These are phyloP conservation scores for Otatea glauca DNA, from an alignment of 176 grass and related monocot genomes.

Conservation along the genomic window DNA sequence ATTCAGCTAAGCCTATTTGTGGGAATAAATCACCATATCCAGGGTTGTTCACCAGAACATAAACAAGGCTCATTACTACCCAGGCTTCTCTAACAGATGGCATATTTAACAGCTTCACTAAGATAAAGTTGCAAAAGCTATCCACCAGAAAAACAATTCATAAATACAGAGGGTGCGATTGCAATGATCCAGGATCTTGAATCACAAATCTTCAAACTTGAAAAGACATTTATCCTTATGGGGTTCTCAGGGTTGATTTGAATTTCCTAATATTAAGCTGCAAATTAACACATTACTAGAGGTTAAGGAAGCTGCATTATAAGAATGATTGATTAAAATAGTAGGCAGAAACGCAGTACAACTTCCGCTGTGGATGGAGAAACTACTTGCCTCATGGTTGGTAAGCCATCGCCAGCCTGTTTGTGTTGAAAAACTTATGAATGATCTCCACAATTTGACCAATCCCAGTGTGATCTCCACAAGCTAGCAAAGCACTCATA, in stretches of 20 bases:
- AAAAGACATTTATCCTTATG: slow-evolving; percentile 22
- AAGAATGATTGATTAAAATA: slow-evolving; percentile 29
- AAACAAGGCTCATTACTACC: slow-evolving; percentile 18
- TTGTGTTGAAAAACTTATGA: slow-evolving; percentile 24
- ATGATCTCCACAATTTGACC: slow-evolving; percentile 9
- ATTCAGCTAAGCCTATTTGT: slow-evolving; percentile 13
- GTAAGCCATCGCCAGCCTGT: slow-evolving; percentile 42
- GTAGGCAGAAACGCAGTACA: slow-evolving; percentile 34
- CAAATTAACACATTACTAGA: slow-evolving; percentile 38
- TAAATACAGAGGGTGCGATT: not conserved
- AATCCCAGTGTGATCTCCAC: slow-evolving; percentile 29
- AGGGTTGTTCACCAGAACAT: not conserved
- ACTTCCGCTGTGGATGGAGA: slow-evolving; percentile 37
- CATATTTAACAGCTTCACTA: slow-evolving; percentile 12
- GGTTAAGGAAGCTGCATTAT: slow-evolving; percentile 7
- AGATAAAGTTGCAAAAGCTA: not conserved
- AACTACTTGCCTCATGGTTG: slow-evolving; percentile 63
- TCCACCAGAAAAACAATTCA: not conserved
- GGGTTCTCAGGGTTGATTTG: not conserved
- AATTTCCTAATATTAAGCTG: slow-evolving; percentile 31
- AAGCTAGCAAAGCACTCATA: slow-evolving; percentile 20
- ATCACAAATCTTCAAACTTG: slow-evolving; percentile 2
- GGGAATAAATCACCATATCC: slow-evolving; percentile 10
- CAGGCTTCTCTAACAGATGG: slow-evolving; percentile 16
- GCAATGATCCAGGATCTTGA: not conserved